Base-by-base conservation (phyloP, 176 grass and related monocot genomes). In the Oryza brachyantha region DNA sequence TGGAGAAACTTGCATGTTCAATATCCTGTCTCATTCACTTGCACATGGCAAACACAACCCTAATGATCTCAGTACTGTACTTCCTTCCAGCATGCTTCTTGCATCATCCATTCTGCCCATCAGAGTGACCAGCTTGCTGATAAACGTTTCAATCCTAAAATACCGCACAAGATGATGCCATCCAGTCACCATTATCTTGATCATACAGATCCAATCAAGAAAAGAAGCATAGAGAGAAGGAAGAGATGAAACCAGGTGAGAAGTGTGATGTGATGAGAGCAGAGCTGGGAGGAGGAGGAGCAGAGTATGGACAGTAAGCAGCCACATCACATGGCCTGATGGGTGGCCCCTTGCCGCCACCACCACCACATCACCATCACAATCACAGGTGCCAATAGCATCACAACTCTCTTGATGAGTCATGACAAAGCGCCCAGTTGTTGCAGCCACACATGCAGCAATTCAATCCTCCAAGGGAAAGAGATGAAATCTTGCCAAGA, bases 271-370 rank as follows among this genome's bases (percentile, higher is more conserved):
- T 54, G 50, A 45, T 16, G 50, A 55, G 22, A 24, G 52, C 65
- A 32, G 4, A 32, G 31, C 31, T n/a, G n/a, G n/a, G n/a, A n/a
- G n/a, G n/a, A n/a, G n/a, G n/a, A n/a, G n/a, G 22, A 24, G 52
- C 65, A 32, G 4, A 32, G 31, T 4, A 58, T 22, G 77, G 77
- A 75, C 32, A 58, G 46, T 1, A 41, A 42, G 35, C 4, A 12
- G 71, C 71, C 81, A 75, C 81, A 59, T 75, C 61, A 41, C 81
- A 39, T 12, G n/a, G n/a, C n/a, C n/a, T n/a, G n/a, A n/a, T n/a
- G n/a, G n/a, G n/a, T n/a, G n/a, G 25, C 16, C 29, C 66, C 32
- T 26, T 13, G n/a, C 71, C 71, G 6, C 35, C 5, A 36, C 35
- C 5, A 36, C 3, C 31, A 32, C 3, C 31, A 32, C 70, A 14